Evolutionary conservation across 306 rosid species (phyloP), one percentile per base, ranked within the genome.

Genomic region (Rubus idaeus): DNA sequence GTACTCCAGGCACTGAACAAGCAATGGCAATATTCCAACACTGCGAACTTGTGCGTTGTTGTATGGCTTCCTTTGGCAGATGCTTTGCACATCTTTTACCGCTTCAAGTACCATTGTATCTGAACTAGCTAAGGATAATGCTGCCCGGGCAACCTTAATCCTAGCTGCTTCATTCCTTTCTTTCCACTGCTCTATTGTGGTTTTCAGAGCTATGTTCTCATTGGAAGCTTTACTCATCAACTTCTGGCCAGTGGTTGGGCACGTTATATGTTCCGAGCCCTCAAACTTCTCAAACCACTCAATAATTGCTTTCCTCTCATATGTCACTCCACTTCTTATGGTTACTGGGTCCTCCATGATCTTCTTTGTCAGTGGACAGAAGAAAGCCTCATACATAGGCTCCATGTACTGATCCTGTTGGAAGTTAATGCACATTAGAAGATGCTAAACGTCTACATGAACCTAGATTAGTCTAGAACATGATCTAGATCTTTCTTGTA

Each of bases 311-410:
- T 68, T 56, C 75, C 75, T 79, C 74, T 87, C 90, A 40, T 73
- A 87, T 0, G 90, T 82, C 20, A 74, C 79, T 70, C 90, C 90
- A 16, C 75, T 75, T 62, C 70, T 76, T 49, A 82, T 74, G 79
- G 86, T 87, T 63, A 87, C 88, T 0, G 90, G 90, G n/a, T 87
- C 88, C 23, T 82, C 81, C 86, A 87, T 84, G 61, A 84, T 71
- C 40, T 82, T 63, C 72, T 77, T 80, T n/a, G 86, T 82, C 63
- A 87, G 73, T 52, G 90, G 90, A 65, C 90, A 87, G 82, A 75
- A 77, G 76, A 87, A 87, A 47, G 86, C 70, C 23, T 72, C 86
- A 37, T 81, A 87, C 46, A 67, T 80, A 39, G 86, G 90, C 80
- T 87, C 88, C 61, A 79, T 40, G 35, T 30, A 30, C 35, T 30